Evolutionary conservation across 129 eudicot species (phyloP).

Genomic region (Dittrichia graveolens): DNA sequence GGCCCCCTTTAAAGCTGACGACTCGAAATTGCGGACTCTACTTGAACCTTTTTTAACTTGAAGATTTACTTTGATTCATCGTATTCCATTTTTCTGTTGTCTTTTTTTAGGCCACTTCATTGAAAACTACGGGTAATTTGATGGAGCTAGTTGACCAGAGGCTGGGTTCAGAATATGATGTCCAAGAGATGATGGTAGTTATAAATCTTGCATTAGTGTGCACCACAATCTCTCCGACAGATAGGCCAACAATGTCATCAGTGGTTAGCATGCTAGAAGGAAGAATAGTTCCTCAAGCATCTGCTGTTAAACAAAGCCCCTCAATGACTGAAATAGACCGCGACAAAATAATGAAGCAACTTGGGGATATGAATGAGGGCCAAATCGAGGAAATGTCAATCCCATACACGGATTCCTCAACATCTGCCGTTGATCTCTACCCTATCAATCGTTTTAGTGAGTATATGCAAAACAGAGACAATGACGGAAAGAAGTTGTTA

Average conservation of each 20-base stretch:
- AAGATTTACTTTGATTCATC: constrained; percentile 5
- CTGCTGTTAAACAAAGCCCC: constrained; percentile 21
- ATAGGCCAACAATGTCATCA: constrained; percentile 58
- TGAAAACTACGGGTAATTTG: constrained; percentile 43
- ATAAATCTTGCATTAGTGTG: constrained; percentile 51
- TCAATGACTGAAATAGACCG: constrained; percentile 12
- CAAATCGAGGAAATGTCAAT: constrained; percentile 36
- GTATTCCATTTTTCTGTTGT: neutral
- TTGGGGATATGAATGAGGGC: constrained; percentile 8
- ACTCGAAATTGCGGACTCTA: neutral
- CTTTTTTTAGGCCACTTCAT: constrained; percentile 40
- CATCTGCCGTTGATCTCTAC: constrained; percentile 42
- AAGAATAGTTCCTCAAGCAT: constrained; percentile 25
- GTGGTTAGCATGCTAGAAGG: constrained; percentile 71
- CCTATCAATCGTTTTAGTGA: constrained; percentile 36
- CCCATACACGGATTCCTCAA: constrained; percentile 44
- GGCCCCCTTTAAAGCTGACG: neutral
- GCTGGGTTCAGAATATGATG: constrained; percentile 37
- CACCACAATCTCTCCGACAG: constrained; percentile 40
- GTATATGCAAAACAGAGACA: constrained; percentile 34
- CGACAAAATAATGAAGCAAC: constrained; percentile 29
- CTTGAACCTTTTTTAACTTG: neutral
- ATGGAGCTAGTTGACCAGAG: constrained; percentile 55
- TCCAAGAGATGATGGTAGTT: constrained; percentile 39
- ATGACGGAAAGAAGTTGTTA: neutral